Base-by-base conservation (phyloP, 768 basidiomycete genomes). In the Fibroporia radiculosa region DNA sequence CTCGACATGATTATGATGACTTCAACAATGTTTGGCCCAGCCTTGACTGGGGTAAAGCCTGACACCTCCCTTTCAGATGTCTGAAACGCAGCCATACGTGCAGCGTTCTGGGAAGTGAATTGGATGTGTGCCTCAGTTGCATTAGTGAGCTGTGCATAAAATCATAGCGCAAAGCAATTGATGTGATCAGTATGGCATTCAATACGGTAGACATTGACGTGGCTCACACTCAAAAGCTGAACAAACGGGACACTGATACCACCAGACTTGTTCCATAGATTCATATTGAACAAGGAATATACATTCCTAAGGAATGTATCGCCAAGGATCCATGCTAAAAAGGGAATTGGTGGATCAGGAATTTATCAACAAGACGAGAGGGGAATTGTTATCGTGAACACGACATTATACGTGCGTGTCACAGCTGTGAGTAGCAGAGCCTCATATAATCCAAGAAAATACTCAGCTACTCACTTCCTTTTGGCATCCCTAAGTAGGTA, bases 241-340 rank as follows among this genome's bases (percentile, higher is more conserved):
- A 38, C 35, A 36, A 16, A 45, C 3, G 44, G 44, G n/a, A 23
- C 11, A 20, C 11, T 29, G 2, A 13, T 25, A 26, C 14, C 22
- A 3, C 34, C 34, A 19, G 14, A 20, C 7, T 26, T 36, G 4
- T 12, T 27, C 16, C 33, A 24, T 6, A 4, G 14, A 36, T 36
- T 36, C n/a, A 37, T 50, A 39, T 53, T 42, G 41, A 42, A 51
- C 20, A 56, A 43, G n/a, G 48, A 29, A 42, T 53, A 53, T 1
- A 48, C 52, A 42, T 56, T 56, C 23, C 52, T 49, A 28, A 56
- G 25, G 52, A 56, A 56, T 13, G 49, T 25, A 32, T 53, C 52
- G 7, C 55, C 55, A 23, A 56, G 55, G 13, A 34, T 51, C 55
- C 46, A 42, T 22, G 12, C 24, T 23, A 12, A 8, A 16, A 28